phyloP scores from a whole-genome alignment of 805 yeast species.

The Saturnispora bothae region DNA sequence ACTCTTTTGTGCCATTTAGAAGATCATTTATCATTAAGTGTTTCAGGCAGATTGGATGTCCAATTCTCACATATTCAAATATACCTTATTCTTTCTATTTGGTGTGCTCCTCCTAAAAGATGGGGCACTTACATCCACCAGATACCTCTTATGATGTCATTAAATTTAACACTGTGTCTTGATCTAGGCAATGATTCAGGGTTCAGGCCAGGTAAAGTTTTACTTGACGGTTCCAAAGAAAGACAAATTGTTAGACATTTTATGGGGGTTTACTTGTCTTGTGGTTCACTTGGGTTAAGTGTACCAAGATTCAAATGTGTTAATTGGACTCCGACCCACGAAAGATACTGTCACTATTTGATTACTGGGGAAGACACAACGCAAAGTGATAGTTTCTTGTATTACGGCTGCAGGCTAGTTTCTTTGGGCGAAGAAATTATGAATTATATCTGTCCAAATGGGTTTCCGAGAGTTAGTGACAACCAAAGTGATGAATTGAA shows the following conservation, averaged over 20 bases:
- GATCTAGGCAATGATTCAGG: slow-evolving; percentile 33
- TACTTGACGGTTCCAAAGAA: slow-evolving; percentile 24
- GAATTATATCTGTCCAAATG: slow-evolving; percentile 29
- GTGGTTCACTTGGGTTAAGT: slow-evolving; percentile 41
- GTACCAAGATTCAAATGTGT: slow-evolving; percentile 42
- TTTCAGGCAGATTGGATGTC: slow-evolving; percentile 35
- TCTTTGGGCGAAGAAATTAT: slow-evolving; percentile 40
- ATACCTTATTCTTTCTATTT: slow-evolving; percentile 35
- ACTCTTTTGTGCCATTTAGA: slow-evolving; percentile 35
- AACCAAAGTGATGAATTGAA: slow-evolving; percentile 13
- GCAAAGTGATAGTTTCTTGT: slow-evolving; percentile 32
- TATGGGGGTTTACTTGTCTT: slow-evolving; percentile 39
- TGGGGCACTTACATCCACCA: slow-evolving; percentile 46
- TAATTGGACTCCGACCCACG: slow-evolving; percentile 37
- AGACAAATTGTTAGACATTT: slow-evolving; percentile 32
- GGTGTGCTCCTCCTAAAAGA: slow-evolving; percentile 44
- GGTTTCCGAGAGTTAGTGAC: slow-evolving; percentile 8
- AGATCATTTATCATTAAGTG: slow-evolving; percentile 33
- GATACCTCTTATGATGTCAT: slow-evolving; percentile 35
- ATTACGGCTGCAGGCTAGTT: slow-evolving; percentile 35
- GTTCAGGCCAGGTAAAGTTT: slow-evolving; percentile 19
- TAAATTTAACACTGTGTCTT: slow-evolving; percentile 37
- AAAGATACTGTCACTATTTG: slow-evolving; percentile 26
- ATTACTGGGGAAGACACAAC: slow-evolving; percentile 29
- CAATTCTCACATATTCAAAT: slow-evolving; percentile 32